Base-by-base conservation (phyloP, 176 grass and related monocot genomes). In the Elaeis guineensis region DNA sequence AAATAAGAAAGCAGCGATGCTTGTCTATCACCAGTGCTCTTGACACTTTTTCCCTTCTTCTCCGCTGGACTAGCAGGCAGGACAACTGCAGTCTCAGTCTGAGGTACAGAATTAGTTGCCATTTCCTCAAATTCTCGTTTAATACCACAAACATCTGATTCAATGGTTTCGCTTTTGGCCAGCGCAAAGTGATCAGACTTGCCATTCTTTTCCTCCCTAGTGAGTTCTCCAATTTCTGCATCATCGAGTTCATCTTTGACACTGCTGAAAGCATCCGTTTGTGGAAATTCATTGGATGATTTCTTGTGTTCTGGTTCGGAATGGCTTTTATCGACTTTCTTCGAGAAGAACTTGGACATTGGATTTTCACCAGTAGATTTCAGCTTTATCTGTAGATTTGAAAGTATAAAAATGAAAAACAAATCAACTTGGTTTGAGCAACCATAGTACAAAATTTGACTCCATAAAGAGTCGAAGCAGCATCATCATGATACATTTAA, bases 261-360 rank as follows among this genome's bases (percentile, higher is more conserved):
- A 53, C 22, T 51, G 70, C 17, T 24, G 26, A 32, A 59, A 48
- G 39, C n/a, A 53, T 74, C 21, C 55, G 18, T 67, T 89, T 62
- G 51, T 20, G 26, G 19, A 17, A 39, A 39, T 23, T 70, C 65
- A 26, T 25, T 25, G 14, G 17, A 28, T 11, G 22, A 50, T 11
- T 77, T 66, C 19, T 62, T 49, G 1, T 28, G 24, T 54, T 63
- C 8, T 65, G 49, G 57, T 53, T 55, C 64, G 62, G 64, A 39
- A 56, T 75, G 62, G 19, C 62, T 23, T 58, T 25, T 15, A 23
- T 70, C 49, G 29, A 62, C 57, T 82, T 87, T 87, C 72, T 75
- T 87, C n/a, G 30, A 54, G 39, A 96, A 96, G 62, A 96, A 96
- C 11, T 75, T 75, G 32, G 83, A 90, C 62, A 90, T 90, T 21